Percentiles rank a stretch among this genome's conserved stretches.
phyloP scores from a whole-genome alignment of 2,329 filamentous ascomycete genomes.

The Allantophomopsis lycopodina region DNA sequence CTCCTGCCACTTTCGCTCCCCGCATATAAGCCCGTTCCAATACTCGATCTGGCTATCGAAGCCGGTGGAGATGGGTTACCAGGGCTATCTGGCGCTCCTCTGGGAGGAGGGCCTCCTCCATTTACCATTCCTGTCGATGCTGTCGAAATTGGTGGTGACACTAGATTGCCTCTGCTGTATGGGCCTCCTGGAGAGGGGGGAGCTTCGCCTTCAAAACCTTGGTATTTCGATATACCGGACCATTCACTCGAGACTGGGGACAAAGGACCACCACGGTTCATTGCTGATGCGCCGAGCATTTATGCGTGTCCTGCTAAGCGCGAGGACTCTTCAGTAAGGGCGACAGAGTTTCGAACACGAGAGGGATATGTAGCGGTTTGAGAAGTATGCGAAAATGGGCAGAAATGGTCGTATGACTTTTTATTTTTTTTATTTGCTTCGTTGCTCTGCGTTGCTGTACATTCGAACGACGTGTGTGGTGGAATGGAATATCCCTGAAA shows the following conservation, averaged over 20 bases:
- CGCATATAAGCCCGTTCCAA: constrained; percentile 58
- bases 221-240: constrained; percentile 58
- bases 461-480: too few relatives aligned
- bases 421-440: too few relatives aligned
- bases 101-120: constrained; percentile 37
- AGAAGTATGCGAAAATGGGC: too few relatives aligned
- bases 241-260: constrained; percentile 81
- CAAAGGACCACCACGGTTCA: constrained; percentile 66
- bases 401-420: too few relatives aligned
- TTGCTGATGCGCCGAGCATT: constrained; percentile 18
- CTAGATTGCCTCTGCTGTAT: constrained; percentile 43
- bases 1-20: constrained; percentile 51
- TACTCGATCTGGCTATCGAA: constrained; percentile 76
- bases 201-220: constrained; percentile 30
- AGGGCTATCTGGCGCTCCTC: constrained; percentile 30
- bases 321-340: too few relatives aligned
- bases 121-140: constrained; percentile 47
- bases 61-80: constrained; percentile 72
- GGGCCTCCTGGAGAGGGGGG: constrained; percentile 30
- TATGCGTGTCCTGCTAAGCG: too few relatives aligned
- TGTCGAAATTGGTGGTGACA: constrained; percentile 58
- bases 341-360: too few relatives aligned
- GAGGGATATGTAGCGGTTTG: too few relatives aligned
- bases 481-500: too few relatives aligned
- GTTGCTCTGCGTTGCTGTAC: too few relatives aligned